Evolutionary conservation across 257 asterid species (phyloP), one percentile per base, ranked within the genome.

Genomic region (Solanum tacnaense): DNA sequence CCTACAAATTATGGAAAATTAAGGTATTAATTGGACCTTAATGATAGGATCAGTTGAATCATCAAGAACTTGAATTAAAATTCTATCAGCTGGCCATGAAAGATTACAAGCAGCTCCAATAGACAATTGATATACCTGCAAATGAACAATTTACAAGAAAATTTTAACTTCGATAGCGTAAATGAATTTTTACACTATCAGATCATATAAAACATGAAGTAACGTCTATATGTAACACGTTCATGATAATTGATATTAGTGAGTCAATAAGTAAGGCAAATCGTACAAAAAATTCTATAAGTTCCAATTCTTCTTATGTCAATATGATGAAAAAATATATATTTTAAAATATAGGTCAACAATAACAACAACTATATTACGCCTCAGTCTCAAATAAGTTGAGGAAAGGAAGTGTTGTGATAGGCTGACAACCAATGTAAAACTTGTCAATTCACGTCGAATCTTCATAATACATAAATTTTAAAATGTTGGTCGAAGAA

Each of bases 51-150:
- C 91, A 13, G 91, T 91, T 36, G 91, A 91, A 68, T 91, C 91
- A 73, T 91, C 92, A 68, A 91, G 92, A 88, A 91, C 87, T 83
- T 91, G 92, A 88, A 89, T 60, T 20, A 89, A 84, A 23, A 91
- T 68, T 13, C 92, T 89, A 88, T 89, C 86, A 73, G 86, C 65
- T 3, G 92, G 91, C 92, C 92, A 88, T 11, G 92, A 91, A 44
- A 91, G 87, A 12, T 89, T 88, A 84, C 91, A 89, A 46, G 92
- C 91, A 86, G 91, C 91, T 76, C 91, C 92, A 75, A 91, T 91
- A 1, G 92, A 91, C 52, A 91, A 72, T 34, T 91, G 91, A 86
- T 91, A 91, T 20, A 91, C 92, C 92, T 90, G 74, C 49, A 89
- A 16, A 38, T 4, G 13, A 29, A 62, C 16, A 18, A 76, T 74